A percentile compares a stretch with the other conserved stretches of the same genome.
These are phyloP conservation scores for Alternaria panax DNA, from an alignment of 2,329 filamentous ascomycete species.

Conservation along the genomic window DNA sequence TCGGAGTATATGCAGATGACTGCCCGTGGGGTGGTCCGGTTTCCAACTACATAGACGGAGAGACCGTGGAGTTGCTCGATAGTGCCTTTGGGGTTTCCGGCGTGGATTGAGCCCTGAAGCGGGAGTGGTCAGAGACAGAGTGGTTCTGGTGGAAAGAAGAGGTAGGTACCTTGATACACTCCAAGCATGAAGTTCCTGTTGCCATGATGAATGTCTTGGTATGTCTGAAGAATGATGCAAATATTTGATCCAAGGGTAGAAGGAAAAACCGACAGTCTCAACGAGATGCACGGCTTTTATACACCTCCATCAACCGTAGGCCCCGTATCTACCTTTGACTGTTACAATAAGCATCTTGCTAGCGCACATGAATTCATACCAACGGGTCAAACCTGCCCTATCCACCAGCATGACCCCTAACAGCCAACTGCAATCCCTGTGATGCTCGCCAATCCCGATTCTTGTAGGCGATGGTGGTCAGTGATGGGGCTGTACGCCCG, in stretches of 20 bases:
- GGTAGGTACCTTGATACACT: constrained; percentile 34
- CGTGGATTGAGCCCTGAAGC: constrained; percentile 47
- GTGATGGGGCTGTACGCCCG: not conserved
- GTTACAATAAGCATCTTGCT: not conserved
- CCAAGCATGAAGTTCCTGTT: constrained; percentile 16
- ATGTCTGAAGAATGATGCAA: not conserved
- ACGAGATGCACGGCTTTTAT: not conserved
- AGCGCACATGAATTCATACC: not conserved
- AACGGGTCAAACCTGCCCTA: not conserved
- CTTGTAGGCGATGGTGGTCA: not conserved
- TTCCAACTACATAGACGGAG: constrained; percentile 31
- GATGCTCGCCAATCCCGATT: not conserved
- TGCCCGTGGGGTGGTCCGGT: constrained; percentile 24
- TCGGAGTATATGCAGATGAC: constrained; percentile 37
- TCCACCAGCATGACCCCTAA: not conserved
- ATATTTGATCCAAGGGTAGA: too few species aligned
- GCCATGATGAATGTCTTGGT: not conserved
- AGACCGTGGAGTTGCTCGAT: constrained; percentile 27
- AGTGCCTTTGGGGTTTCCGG: constrained; percentile 37
- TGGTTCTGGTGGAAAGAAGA: not conserved
- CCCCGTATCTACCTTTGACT: not conserved
- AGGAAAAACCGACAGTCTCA: not conserved
- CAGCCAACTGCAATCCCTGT: not conserved
- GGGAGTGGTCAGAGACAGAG: not conserved
- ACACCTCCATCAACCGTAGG: not conserved